Percentiles rank a stretch among this genome's conserved stretches.
phyloP scores from a whole-genome alignment of 495 filamentous ascomycete genomes.

The Daldinia childiae region DNA sequence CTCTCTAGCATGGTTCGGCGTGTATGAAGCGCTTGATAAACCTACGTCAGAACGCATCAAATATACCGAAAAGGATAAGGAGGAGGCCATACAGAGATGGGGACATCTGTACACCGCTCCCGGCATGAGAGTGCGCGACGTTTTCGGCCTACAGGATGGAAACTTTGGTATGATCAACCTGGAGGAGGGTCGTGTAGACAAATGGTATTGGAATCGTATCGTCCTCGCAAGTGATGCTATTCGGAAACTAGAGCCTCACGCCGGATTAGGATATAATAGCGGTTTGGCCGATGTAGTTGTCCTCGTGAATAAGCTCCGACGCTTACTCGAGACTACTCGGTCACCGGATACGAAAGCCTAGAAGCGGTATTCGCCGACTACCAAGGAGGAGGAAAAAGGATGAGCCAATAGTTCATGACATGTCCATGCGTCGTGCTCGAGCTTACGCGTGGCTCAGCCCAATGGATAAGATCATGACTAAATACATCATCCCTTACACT shows the following conservation, averaged over 20 bases:
- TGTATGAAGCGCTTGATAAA: slow-evolving; percentile 55
- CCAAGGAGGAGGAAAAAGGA: slow-evolving; percentile 31
- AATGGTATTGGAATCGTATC: slow-evolving; percentile 53
- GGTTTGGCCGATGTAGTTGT: slow-evolving; percentile 56
- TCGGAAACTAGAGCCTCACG: slow-evolving; percentile 55
- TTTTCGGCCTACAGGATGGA: slow-evolving; percentile 44
- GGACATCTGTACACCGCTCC: slow-evolving; percentile 47
- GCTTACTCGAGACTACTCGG: slow-evolving; percentile 18
- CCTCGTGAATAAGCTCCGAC: slow-evolving; percentile 52
- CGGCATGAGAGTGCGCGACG: slow-evolving; percentile 49
- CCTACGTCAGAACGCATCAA: slow-evolving; percentile 50
- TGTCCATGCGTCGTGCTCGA: slow-evolving; percentile 40
- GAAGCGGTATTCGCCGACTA: slow-evolving; percentile 37
- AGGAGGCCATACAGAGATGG: slow-evolving; percentile 39
- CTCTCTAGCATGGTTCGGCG: slow-evolving; percentile 48
- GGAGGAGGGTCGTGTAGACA: slow-evolving; percentile 53
- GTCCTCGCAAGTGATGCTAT: slow-evolving; percentile 57
- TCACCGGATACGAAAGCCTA: slow-evolving; percentile 28
- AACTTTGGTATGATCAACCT: slow-evolving; percentile 44
- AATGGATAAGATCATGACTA: slow-evolving; percentile 34
- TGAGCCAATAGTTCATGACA: slow-evolving; percentile 23
- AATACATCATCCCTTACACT: slow-evolving; percentile 31
- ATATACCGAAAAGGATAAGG: slow-evolving; percentile 52
- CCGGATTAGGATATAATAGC: slow-evolving; percentile 53
- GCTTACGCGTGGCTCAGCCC: slow-evolving; percentile 24